These are phyloP conservation scores for Trichosporon faecale DNA, from an alignment of 1,284 basidiomycete genomes.

Conservation along the genomic window DNA sequence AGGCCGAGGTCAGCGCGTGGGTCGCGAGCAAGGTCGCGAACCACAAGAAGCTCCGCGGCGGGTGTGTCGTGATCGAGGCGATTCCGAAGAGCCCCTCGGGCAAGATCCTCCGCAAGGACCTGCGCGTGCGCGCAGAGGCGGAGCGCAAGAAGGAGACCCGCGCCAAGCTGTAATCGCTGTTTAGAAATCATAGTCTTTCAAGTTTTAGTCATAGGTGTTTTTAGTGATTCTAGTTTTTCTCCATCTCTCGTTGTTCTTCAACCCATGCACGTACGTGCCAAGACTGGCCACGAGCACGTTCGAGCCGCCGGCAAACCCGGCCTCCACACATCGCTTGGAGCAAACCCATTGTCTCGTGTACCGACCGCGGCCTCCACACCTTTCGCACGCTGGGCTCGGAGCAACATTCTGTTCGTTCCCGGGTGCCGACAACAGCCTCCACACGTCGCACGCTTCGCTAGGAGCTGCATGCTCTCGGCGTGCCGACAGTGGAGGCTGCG, in stretches of 20 bases:
- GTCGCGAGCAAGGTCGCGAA: slow-evolving; percentile 57
- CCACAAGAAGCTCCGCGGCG: slow-evolving; percentile 55
- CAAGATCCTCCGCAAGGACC: slow-evolving; percentile 47
- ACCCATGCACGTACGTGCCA: not conserved
- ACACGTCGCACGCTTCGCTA: too few relatives aligned
- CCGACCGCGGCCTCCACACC: too few relatives aligned
- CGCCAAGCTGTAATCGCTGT: slow-evolving; percentile 18
- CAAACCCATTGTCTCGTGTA: too few relatives aligned
- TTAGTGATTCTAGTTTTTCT: not conserved
- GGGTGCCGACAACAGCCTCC: too few relatives aligned
- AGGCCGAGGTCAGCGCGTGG: slow-evolving; percentile 61
- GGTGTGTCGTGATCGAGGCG: slow-evolving; percentile 51
- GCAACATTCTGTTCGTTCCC: too few relatives aligned
- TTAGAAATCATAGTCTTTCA: not conserved
- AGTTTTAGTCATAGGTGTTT: not conserved
- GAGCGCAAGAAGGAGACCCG: slow-evolving; percentile 24
- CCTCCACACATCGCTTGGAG: not conserved
- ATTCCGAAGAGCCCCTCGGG: slow-evolving; percentile 54
- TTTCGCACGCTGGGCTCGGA: too few relatives aligned
- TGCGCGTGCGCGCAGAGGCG: slow-evolving; percentile 35
- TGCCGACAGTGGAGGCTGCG: too few relatives aligned
- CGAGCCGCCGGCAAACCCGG: not conserved
- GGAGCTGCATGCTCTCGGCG: too few relatives aligned
- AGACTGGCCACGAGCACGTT: not conserved
- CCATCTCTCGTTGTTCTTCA: not conserved